phyloP scores from a whole-genome alignment of 176 grass and related monocot genomes.

The Dendrocalamus sinicus region DNA sequence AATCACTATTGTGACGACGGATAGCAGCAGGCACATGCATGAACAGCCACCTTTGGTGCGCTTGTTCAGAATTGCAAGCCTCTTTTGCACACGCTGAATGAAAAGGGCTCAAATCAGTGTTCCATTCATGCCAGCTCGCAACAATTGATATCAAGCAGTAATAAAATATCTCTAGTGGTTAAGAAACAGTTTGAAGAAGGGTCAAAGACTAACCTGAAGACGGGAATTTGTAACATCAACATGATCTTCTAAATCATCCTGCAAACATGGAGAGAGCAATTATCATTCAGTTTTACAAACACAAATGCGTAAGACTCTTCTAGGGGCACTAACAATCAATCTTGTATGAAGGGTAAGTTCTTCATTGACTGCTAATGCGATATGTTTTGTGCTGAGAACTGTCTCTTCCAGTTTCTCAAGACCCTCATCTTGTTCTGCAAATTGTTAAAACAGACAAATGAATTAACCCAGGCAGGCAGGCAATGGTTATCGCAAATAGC shows the following conservation, averaged over 20 bases:
- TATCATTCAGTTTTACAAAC: neutral
- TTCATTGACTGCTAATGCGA: slow-evolving; percentile 96
- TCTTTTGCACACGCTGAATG: slow-evolving; percentile 79
- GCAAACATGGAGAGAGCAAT: slow-evolving; percentile 47
- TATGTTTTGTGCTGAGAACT: slow-evolving; percentile 94
- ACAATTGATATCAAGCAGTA: neutral
- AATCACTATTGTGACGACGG: slow-evolving; percentile 68
- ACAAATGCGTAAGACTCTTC: neutral
- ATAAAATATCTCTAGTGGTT: slow-evolving; percentile 1
- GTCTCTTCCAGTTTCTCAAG: slow-evolving; percentile 94
- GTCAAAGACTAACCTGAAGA: slow-evolving; percentile 63
- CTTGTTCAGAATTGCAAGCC: slow-evolving; percentile 85
- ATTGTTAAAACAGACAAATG: neutral
- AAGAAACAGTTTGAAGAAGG: neutral
- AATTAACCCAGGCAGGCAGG: neutral
- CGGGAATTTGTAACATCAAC: slow-evolving; percentile 80
- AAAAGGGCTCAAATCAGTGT: slow-evolving; percentile 17
- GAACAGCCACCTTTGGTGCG: slow-evolving; percentile 89
- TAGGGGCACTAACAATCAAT: slow-evolving; percentile 77
- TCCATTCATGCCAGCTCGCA: neutral
- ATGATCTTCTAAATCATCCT: slow-evolving; percentile 84
- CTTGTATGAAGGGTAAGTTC: slow-evolving; percentile 88
- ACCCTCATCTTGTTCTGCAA: slow-evolving; percentile 91
- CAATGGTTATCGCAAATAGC: neutral
- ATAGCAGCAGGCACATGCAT: slow-evolving; percentile 76